A percentile compares a stretch with the other conserved stretches of the same genome.
Evolutionary conservation across 306 rosid species (phyloP).

Genomic region (Sicyos edulis): DNA sequence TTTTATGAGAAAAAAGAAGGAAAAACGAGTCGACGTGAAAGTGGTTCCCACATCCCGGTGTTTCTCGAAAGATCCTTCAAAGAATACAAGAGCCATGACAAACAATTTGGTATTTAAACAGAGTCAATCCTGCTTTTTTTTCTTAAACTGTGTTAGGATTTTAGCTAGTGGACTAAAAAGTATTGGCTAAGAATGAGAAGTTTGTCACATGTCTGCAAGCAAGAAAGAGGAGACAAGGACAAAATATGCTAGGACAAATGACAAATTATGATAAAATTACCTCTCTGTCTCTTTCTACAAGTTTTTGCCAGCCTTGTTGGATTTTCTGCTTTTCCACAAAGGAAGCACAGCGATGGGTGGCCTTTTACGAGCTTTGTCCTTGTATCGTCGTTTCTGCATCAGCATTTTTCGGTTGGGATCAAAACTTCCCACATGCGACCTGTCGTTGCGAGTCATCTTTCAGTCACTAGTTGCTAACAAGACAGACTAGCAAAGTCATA

Average conservation of each 20-base stretch:
- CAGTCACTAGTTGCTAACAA: constrained; percentile 3
- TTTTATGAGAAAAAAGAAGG: too few relatives aligned
- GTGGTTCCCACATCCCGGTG: not conserved
- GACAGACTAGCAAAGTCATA: constrained; percentile 20
- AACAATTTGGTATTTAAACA: constrained; percentile 17
- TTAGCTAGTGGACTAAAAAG: not conserved
- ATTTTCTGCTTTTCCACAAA: constrained; percentile 17
- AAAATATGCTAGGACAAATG: constrained; percentile 16
- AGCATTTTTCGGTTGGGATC: constrained; percentile 17
- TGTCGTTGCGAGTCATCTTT: constrained; percentile 7
- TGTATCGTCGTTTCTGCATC: constrained; percentile 2
- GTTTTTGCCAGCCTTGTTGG: constrained; percentile 9
- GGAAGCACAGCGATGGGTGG: constrained; percentile 9
- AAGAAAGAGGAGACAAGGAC: constrained; percentile 19
- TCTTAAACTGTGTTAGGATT: not conserved
- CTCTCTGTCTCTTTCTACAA: constrained; percentile 19
- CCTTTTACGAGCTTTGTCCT: not conserved
- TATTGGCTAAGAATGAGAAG: constrained; percentile 20
- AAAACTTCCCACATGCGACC: constrained; percentile 17
- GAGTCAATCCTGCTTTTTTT: not conserved
- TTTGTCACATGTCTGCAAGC: constrained; percentile 18
- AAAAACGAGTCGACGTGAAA: not conserved
- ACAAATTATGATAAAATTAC: constrained; percentile 20
- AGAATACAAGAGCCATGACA: not conserved
- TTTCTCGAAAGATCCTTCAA: not conserved